A percentile compares a stretch with the other conserved stretches of the same genome.
phyloP scores from a whole-genome alignment of 78 protist genomes.

The Polysphondylium violaceum region DNA sequence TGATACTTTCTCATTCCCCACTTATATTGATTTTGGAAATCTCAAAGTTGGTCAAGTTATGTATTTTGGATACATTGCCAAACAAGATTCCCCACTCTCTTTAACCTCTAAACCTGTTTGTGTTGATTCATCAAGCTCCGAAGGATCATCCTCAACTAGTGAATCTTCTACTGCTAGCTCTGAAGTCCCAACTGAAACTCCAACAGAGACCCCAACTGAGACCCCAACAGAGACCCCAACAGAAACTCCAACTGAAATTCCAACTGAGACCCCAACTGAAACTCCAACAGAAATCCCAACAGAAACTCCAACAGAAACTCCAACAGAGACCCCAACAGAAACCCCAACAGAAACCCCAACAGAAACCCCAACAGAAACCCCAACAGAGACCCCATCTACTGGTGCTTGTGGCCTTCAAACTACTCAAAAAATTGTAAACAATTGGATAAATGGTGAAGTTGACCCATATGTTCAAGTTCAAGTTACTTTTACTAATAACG shows the following conservation, averaged over 20 bases:
- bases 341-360: background rate
- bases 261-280: background rate
- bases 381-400: slow-evolving; percentile 13
- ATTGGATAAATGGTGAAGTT: slow-evolving; percentile 26
- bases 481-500: slow-evolving; percentile 23
- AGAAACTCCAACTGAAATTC: background rate
- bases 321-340: slow-evolving; percentile 9
- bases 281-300: slow-evolving; percentile 3
- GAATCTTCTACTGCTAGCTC: background rate
- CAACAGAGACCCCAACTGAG: slow-evolving; percentile 23
- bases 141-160: background rate
- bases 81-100: background rate
- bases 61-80: slow-evolving; percentile 27
- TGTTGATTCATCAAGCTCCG: background rate
- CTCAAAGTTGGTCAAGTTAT: background rate
- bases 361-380: slow-evolving; percentile 10
- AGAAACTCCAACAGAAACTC: background rate
- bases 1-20: background rate
- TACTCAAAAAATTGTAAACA: background rate
- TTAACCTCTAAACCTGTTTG: background rate
- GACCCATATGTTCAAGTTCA: background rate
- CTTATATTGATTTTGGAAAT: background rate
- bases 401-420: background rate
- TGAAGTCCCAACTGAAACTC: slow-evolving; percentile 2
- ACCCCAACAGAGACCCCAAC: slow-evolving; percentile 7